These are phyloP conservation scores for Gossypium herbaceum DNA, from an alignment of 345 rosid species.

Conservation along the genomic window DNA sequence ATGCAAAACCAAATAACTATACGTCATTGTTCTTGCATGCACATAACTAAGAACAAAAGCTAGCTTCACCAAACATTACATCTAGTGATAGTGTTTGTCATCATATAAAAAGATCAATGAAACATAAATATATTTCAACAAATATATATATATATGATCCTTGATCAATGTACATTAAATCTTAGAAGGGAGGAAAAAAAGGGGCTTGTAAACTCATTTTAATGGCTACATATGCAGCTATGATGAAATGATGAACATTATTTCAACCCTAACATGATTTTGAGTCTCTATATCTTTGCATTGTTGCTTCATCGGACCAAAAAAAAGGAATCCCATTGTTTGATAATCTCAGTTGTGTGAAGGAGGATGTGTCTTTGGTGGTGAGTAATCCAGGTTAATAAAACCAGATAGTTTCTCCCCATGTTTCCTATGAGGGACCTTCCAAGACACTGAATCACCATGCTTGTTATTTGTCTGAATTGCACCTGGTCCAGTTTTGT, in stretches of 20 bases:
- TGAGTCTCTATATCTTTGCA: constrained; percentile 4
- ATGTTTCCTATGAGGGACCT: constrained; percentile 47
- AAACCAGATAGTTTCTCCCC: constrained; percentile 56
- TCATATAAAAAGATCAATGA: not conserved
- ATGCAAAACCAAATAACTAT: too few relatives aligned
- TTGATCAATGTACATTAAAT: constrained; percentile 5
- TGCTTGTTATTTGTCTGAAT: constrained; percentile 19
- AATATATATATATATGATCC: constrained; percentile 1
- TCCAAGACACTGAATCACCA: constrained; percentile 45
- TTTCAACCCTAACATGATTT: constrained; percentile 8
- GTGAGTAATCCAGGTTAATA: constrained; percentile 63
- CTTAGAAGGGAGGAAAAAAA: not conserved
- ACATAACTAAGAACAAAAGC: too few relatives aligned
- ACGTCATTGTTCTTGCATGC: not conserved
- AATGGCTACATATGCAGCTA: not conserved
- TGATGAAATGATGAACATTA: constrained; percentile 14
- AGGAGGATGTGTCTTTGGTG: constrained; percentile 79
- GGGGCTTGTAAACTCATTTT: not conserved
- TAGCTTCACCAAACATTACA: too few relatives aligned
- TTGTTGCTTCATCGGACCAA: not conserved
- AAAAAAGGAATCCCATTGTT: not conserved
- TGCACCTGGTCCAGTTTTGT: constrained; percentile 19
- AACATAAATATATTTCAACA: not conserved
- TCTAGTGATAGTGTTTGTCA: too few relatives aligned
- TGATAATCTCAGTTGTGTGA: constrained; percentile 47